Conservation (phyloP, 352 stramenopile genomes). For the Pythium aphanidermatum region DNA sequence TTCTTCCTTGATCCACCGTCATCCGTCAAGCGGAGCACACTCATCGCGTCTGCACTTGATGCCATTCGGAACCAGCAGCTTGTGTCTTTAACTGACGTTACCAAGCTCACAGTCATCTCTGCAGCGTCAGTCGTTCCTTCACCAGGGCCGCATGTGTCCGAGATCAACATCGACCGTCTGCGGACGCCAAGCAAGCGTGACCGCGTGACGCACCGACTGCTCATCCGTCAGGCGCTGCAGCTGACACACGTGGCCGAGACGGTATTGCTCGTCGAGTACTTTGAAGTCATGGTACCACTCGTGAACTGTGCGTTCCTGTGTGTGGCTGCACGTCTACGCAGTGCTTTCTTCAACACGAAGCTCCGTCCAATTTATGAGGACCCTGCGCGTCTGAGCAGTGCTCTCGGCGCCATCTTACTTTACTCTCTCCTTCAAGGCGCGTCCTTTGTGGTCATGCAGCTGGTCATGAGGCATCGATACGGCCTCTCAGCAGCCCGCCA, state of each 20-base stretch:
- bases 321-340: no score
- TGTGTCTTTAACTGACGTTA: no score
- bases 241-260: constrained; percentile 3
- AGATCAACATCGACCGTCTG: neutral
- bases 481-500: constrained; percentile 7
- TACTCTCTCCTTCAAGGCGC: constrained; percentile 6
- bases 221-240: constrained; percentile 6
- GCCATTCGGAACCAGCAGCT: neutral
- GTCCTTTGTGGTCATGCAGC: constrained; percentile 2
- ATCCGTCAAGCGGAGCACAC: neutral
- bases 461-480: constrained; percentile 16
- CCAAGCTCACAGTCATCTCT: no score
- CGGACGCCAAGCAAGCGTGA: no score
- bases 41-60: neutral
- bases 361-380: neutral
- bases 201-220: neutral
- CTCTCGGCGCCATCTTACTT: constrained; percentile 1
- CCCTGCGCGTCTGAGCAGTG: neutral
- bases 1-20: constrained; percentile 6
- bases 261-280: constrained; percentile 16
- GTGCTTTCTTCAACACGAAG: no score
- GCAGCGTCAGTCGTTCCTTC: neutral
- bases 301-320: constrained; percentile 11
- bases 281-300: constrained; percentile 13
- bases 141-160: no score